Base-by-base conservation (phyloP, 1,284 basidiomycete species). In the Fistulinella cinereoalba region DNA sequence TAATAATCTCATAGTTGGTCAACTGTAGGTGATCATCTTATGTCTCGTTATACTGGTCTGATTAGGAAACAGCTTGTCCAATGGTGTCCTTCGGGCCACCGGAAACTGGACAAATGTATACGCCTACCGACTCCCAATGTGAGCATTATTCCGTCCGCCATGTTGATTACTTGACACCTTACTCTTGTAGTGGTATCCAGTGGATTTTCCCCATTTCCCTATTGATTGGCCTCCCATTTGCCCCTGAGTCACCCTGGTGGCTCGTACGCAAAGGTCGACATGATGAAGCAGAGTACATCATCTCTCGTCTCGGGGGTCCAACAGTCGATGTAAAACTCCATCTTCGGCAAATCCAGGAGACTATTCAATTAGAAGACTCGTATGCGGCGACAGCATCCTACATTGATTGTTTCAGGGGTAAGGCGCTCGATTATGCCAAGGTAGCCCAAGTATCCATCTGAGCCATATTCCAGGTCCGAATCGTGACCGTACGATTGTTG, bases 241-340 rank as follows among this genome's bases (percentile, higher is more conserved):
- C 80, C 3, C 80, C 81, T 1, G 79, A 84, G 56, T 80, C 77
- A 0, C 82, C 81, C 16, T 75, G 84, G 58, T 85, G 79, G 79
- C 67, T 83, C 11, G 71, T 83, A 28, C 72, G 73, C 24, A 75
- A 75, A 46, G 79, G 77, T 6, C 67, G 75, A 4, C 61, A 67
- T 3, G 75, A 78, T 5, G 74, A 81, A 29, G 80, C 82, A 0
- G 66, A 68, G 37, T 62, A 55, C 5, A 71, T 82, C 29, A 57
- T 84, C 8, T 60, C 57, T 6, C 76, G 74, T 25, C 48, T 66
- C 9, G 64, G 58, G 25, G 64, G 61, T 13, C 50, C 43, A 9
- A 53, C 51, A 1, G 13, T 63, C 41, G 33, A 65, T 15, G 50
- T 42, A 4, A 52, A 45, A 24, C 34, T 54, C 7, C 60, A 57